Evolutionary conservation across 73 alveolate species (phyloP).

Genomic region (Durusdinium trenchii): DNA sequence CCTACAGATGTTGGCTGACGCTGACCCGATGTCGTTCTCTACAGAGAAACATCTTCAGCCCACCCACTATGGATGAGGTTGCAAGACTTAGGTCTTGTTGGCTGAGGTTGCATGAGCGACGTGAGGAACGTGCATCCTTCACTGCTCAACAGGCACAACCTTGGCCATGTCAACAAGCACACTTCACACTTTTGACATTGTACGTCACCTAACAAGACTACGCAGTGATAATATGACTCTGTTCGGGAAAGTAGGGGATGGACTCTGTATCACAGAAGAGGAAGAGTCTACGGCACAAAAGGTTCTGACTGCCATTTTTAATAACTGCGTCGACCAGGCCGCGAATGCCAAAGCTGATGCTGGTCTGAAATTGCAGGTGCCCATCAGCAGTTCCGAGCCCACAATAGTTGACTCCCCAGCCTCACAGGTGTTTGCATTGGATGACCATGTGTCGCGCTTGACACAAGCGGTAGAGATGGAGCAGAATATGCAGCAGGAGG

Average conservation of each 20-base stretch:
- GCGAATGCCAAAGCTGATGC: constrained; percentile 64
- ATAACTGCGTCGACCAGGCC: constrained; percentile 22
- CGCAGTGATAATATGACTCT: not conserved
- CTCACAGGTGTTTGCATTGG: constrained; percentile 43
- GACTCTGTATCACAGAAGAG: not conserved
- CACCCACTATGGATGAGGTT: too few relatives aligned
- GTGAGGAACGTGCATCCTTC: constrained; percentile 69
- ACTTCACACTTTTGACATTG: not conserved
- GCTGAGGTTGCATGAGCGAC: constrained; percentile 73
- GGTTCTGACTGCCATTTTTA: too few relatives aligned
- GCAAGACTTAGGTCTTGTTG: too few relatives aligned
- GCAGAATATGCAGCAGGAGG: constrained; percentile 54
- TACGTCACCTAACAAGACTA: too few relatives aligned
- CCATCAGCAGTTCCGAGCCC: not conserved
- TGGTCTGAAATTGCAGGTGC: constrained; percentile 54
- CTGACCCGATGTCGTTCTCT: not conserved
- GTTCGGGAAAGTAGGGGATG: not conserved
- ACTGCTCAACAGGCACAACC: constrained; percentile 52
- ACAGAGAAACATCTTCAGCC: not conserved
- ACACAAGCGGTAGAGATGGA: constrained; percentile 52
- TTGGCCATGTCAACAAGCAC: not conserved
- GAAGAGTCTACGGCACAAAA: too few relatives aligned
- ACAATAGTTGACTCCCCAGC: not conserved
- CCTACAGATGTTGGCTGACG: not conserved
- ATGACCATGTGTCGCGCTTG: constrained; percentile 59